A percentile compares a stretch with the other conserved stretches of the same genome.
Conservation (phyloP, 768 basidiomycete genomes). For the Panellus pusillus region DNA sequence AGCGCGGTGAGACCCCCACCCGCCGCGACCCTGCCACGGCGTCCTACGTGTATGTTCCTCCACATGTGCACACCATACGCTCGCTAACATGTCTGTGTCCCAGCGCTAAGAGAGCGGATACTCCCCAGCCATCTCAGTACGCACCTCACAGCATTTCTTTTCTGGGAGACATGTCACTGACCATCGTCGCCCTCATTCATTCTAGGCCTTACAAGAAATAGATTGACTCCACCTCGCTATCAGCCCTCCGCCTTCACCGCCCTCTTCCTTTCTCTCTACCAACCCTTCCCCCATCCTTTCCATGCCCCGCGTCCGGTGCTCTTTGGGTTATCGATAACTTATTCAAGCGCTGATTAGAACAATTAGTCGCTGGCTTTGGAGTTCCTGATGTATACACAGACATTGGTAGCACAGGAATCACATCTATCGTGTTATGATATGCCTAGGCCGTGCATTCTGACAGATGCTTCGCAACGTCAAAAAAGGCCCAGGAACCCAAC, state of each 20-base stretch:
- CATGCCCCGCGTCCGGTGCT: not conserved
- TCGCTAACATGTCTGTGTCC: not conserved
- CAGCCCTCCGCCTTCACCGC: not conserved
- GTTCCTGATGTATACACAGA: not conserved
- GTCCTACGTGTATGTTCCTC: slow-evolving; percentile 2
- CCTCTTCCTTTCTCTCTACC: not conserved
- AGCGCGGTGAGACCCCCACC: slow-evolving; percentile 23
- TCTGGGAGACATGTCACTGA: not conserved
- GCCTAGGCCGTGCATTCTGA: too few relatives aligned
- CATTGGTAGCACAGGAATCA: not conserved
- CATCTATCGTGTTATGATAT: not conserved
- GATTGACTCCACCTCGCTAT: not conserved
- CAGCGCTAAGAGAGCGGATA: slow-evolving; percentile 17
- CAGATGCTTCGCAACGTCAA: too few relatives aligned
- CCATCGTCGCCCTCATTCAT: not conserved
- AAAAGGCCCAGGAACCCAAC: too few relatives aligned
- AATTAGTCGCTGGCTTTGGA: slow-evolving; percentile 3
- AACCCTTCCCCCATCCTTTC: not conserved
- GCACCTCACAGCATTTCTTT: not conserved
- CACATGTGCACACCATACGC: not conserved
- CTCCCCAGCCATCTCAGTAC: slow-evolving; percentile 22
- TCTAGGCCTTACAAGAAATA: slow-evolving; percentile 12
- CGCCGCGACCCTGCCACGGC: slow-evolving; percentile 12
- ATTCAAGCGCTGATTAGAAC: slow-evolving; percentile 8
- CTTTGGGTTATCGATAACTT: not conserved